Percentiles rank a stretch among this genome's conserved stretches.
phyloP scores from a whole-genome alignment of 1,139 yeast species.

The Saccharomyces hybrid region DNA sequence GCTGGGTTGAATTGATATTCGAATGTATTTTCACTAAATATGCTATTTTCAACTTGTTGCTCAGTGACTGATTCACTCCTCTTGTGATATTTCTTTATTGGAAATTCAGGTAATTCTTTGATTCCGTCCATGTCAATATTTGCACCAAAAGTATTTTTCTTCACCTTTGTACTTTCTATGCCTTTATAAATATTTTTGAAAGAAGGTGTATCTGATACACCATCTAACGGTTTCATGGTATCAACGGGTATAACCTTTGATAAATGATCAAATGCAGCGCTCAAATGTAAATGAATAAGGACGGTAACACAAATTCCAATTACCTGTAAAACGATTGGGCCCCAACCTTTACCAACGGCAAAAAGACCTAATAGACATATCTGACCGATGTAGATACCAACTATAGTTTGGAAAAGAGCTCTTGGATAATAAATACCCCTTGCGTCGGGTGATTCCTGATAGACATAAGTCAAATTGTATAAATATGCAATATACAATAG shows the following conservation, averaged over 20 bases:
- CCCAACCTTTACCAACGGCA: constrained; percentile 92
- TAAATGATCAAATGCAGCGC: constrained; percentile 57
- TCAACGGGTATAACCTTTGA: constrained; percentile 54
- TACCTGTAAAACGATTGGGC: constrained; percentile 74
- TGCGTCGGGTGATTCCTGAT: constrained; percentile 56
- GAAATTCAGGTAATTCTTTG: constrained; percentile 26
- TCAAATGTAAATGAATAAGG: constrained; percentile 55
- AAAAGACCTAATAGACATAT: constrained; percentile 78
- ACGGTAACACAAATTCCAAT: constrained; percentile 58
- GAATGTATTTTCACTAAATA: constrained; percentile 22
- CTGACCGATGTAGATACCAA: constrained; percentile 83
- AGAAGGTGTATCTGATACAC: constrained; percentile 57
- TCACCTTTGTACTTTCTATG: not conserved
- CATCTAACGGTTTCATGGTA: constrained; percentile 59
- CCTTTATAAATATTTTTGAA: constrained; percentile 26
- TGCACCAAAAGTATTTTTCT: constrained; percentile 2
- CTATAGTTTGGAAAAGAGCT: constrained; percentile 80
- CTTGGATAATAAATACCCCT: constrained; percentile 84
- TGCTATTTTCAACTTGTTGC: constrained; percentile 15
- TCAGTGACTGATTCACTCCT: constrained; percentile 11
- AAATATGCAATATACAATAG: constrained; percentile 71
- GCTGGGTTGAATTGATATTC: constrained; percentile 15
- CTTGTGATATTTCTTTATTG: constrained; percentile 25
- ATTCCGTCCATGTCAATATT: constrained; percentile 11
- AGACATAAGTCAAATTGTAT: constrained; percentile 72